Evolutionary conservation across 257 asterid genomes (phyloP), one percentile per base, ranked within the genome.

Genomic region (Gentiana dahurica): DNA sequence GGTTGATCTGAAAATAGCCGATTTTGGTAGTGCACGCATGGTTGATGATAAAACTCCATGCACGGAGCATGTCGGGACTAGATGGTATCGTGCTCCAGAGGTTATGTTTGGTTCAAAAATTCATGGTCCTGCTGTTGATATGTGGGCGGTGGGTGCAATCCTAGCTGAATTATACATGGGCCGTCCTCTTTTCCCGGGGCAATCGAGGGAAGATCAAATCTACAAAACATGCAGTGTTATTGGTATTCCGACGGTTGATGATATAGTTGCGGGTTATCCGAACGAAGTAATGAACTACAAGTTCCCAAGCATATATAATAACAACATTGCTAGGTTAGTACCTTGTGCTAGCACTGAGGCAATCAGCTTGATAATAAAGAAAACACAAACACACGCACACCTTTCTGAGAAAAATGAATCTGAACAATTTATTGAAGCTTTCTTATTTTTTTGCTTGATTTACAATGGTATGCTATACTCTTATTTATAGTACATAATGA

Each of bases 11-110:
- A 87, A 87, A 68, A 71, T 87, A 24, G 96, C 95, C 61, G 96
- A 87, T 77, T 84, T 87, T 57, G 96, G 96, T 53, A 89, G 84
- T 45, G 95, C 89, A 69, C 89, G 92, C 44, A 93, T 84, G 80
- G 74, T 78, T 69, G 72, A 78, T 64, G 74, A 94, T 57, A 68
- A 57, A 60, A 87, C 89, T 47, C 95, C 95, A 7, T 80, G 70
- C 65, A 84, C 89, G 12, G 92, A 84, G 65, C 84, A 87, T 53
- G 92, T 84, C 54, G 82, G 89, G 36, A 87, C 96, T 36, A 94
- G 24, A 15, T 15, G 24, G 24, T 15, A 15, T 15, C 24, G 24
- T 15, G 24, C 24, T 15, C 24, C 24, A 0, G 33, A 51, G 36
- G 24, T 7, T 36, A 44, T 59, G 36, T 62, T 67, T 15, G 38